Percentiles rank a stretch among this genome's conserved stretches.
phyloP scores from a whole-genome alignment of 805 yeast genomes.

The Teunomyces atbi region DNA sequence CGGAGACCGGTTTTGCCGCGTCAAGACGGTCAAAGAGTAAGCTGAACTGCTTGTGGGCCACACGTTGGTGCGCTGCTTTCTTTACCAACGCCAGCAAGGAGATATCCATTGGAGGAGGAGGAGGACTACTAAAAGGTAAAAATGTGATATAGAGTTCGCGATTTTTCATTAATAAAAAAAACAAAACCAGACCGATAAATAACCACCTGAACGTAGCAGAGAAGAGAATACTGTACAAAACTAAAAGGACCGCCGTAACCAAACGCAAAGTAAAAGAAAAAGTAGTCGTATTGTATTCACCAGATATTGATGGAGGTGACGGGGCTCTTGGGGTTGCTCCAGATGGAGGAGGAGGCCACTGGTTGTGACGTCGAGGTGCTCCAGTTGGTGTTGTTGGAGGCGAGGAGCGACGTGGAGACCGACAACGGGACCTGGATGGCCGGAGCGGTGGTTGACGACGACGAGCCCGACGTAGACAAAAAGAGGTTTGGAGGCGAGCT shows the following conservation, averaged over 20 bases:
- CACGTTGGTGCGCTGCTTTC: conserved; percentile 17
- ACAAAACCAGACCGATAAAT: no score
- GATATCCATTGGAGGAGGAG: no score
- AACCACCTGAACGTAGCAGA: no score
- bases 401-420: background rate
- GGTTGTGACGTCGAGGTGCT: conserved; percentile 7
- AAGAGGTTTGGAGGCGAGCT: conserved; percentile 26
- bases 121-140: no score
- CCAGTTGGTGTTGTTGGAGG: conserved; percentile 12
- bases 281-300: background rate
- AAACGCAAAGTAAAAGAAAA: conserved; percentile 3
- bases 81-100: conserved; percentile 19
- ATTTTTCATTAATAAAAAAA: no score
- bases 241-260: background rate
- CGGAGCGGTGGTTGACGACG: background rate
- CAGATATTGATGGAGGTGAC: conserved; percentile 6
- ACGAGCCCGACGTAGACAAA: conserved; percentile 10
- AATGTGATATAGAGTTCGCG: no score
- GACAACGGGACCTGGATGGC: background rate
- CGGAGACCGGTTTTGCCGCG: conserved; percentile 15
- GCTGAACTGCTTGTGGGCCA: conserved; percentile 24
- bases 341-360: conserved; percentile 15
- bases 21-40: conserved; percentile 29
- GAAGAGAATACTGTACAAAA: background rate
- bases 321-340: conserved; percentile 19